Percentiles rank a stretch among this genome's conserved stretches.
phyloP scores from a whole-genome alignment of 163 green algal genomes.

The Scenedesmus sp. region DNA sequence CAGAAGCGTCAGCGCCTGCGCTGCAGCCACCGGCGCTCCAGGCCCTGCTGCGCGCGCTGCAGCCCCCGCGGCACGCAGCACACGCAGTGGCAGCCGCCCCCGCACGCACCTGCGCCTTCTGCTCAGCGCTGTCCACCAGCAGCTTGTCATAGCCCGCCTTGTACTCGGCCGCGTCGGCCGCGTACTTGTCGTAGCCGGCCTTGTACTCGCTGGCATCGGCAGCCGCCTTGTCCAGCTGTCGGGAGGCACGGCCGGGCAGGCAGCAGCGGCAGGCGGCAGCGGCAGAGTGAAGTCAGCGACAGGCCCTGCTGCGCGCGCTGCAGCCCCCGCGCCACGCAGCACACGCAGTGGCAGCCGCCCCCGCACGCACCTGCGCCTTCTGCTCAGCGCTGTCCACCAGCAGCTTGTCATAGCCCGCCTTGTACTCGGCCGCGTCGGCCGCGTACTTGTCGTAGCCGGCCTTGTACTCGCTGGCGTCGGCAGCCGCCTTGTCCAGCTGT shows the following conservation, averaged over 20 bases:
- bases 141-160: slow-evolving; percentile 49
- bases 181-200: slow-evolving; percentile 11
- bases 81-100: not conserved
- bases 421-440: slow-evolving; percentile 19
- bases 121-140: slow-evolving; percentile 26
- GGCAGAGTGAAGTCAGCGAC: too few species aligned
- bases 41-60: not conserved
- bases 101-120: slow-evolving; percentile 24
- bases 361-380: slow-evolving; percentile 14
- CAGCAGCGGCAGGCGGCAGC: too few species aligned
- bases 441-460: slow-evolving; percentile 2
- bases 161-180: slow-evolving; percentile 43
- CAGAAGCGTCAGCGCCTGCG: not conserved
- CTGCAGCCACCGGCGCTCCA: too few species aligned
- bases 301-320: too few species aligned
- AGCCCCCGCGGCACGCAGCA: not conserved
- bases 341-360: too few species aligned
- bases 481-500: slow-evolving; percentile 30
- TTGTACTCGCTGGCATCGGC: slow-evolving; percentile 40
- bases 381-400: slow-evolving; percentile 24
- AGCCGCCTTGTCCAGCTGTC: slow-evolving; percentile 20
- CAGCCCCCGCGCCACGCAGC: too few species aligned
- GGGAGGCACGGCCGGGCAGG: too few species aligned
- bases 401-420: slow-evolving; percentile 39
- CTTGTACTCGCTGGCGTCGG: slow-evolving; percentile 17